Base-by-base conservation (phyloP, 441 rosid genomes). In the Geranium incanum region DNA sequence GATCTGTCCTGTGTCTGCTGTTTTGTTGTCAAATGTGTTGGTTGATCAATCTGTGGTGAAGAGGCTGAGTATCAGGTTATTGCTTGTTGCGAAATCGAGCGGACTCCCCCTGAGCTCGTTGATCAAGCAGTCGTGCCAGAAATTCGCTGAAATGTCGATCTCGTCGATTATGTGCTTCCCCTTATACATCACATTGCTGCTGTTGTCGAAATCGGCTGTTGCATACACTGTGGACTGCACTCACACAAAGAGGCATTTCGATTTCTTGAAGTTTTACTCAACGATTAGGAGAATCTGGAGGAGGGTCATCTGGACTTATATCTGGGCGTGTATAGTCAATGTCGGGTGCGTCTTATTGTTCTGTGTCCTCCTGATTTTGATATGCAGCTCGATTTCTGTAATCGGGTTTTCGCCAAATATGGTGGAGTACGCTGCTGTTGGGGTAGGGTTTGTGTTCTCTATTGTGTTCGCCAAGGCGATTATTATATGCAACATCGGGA, bases 191-290 rank as follows among this genome's bases (percentile, higher is more conserved):
- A 88, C 91, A 6, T 69, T 88, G 0, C 76, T 88, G 0, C 76
- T 91, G 72, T 68, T 88, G 18, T 87, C 96, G 0, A 86, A 87
- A 78, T 88, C 90, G 5, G 93, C 92, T 0, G 88, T 91, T 45
- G 84, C 86, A 67, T 89, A 88, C 86, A 86, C 92, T 13, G 97
- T 93, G 12, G 90, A 90, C 71, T 89, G 90, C 73, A 88, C 95
- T 68, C 91, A 89, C 39, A 82, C 86, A 0, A 88, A 81, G 83
- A 84, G 78, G 50, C 74, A 66, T 23, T 89, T 81, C 11, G 88
- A 83, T 5, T 45, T 81, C 0, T 81, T 73, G 0, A 89, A 86
- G 86, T 88, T 94, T 16, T 71, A 79, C n/a, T 78, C 68, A 66
- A 77, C 84, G 8, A 73, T 84, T 21, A 67, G 78, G 9, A 91